These are phyloP conservation scores for Calamus simplicifolius DNA, from an alignment of 176 grass and related monocot genomes.

Conservation along the genomic window DNA sequence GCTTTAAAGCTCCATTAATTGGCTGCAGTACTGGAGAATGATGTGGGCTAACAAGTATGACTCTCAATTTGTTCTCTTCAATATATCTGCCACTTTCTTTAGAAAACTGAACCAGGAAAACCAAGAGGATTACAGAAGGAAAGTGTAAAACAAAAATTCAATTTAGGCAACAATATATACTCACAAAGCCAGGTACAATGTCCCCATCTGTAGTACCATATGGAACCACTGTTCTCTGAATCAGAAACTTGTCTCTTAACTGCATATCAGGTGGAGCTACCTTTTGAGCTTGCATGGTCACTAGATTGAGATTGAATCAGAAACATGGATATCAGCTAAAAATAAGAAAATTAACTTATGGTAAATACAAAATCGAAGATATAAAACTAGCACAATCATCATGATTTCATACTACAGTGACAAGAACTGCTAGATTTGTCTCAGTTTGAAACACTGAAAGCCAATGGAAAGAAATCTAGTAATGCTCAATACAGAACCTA, in stretches of 20 bases:
- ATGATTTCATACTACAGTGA: too few species aligned
- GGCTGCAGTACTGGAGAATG: constrained; percentile 31
- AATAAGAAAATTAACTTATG: too few species aligned
- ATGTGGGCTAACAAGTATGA: constrained; percentile 67
- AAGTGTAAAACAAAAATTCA: constrained; percentile 11
- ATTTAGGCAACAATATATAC: constrained; percentile 16
- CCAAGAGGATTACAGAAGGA: background rate
- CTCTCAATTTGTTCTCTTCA: constrained; percentile 92
- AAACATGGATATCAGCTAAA: background rate
- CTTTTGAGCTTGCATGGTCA: constrained; percentile 90
- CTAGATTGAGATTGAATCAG: constrained; percentile 34
- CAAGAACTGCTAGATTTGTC: too few species aligned
- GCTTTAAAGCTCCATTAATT: constrained; percentile 28
- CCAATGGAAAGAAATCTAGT: too few species aligned
- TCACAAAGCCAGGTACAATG: constrained; percentile 87
- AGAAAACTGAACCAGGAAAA: constrained; percentile 60
- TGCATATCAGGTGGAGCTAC: constrained; percentile 88
- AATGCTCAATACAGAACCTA: too few species aligned
- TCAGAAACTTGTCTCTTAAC: constrained; percentile 98
- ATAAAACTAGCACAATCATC: too few species aligned
- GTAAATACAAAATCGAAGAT: too few species aligned
- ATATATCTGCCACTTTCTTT: constrained; percentile 86
- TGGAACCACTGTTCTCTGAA: constrained; percentile 82
- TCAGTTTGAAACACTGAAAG: too few species aligned
- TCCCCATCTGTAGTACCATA: constrained; percentile 80